Conservation (phyloP, 352 stramenopile species). For the Phytophthora brassicae region DNA sequence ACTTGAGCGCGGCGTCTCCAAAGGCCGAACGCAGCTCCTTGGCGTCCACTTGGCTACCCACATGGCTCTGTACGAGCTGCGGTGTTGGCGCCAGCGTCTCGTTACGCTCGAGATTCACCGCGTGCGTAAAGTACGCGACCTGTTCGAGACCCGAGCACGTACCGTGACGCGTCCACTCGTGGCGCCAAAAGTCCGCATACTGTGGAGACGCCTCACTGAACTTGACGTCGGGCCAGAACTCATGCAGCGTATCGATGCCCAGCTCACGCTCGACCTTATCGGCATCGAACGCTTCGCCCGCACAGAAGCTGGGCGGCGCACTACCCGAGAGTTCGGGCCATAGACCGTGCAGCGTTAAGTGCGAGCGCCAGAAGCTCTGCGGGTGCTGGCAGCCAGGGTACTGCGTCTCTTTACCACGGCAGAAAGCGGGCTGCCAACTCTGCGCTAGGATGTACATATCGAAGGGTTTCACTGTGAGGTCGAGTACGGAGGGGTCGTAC, state of each 20-base stretch:
- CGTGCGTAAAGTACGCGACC: constrained; percentile 81
- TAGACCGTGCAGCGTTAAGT: constrained; percentile 90
- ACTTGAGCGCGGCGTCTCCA: constrained; percentile 40
- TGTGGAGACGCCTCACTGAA: constrained; percentile 39
- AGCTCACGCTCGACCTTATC: constrained; percentile 57
- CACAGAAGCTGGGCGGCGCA: constrained; percentile 77
- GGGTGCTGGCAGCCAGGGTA: constrained; percentile 74
- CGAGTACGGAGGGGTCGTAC: constrained; percentile 33
- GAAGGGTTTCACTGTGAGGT: constrained; percentile 35
- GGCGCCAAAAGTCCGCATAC: constrained; percentile 90
- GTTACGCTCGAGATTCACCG: constrained; percentile 81
- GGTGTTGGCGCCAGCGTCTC: constrained; percentile 64
- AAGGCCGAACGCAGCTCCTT: constrained; percentile 51
- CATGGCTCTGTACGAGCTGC: constrained; percentile 55
- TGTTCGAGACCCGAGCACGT: constrained; percentile 90
- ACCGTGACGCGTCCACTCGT: constrained; percentile 94
- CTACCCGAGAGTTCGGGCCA: constrained; percentile 80
- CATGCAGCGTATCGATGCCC: constrained; percentile 67
- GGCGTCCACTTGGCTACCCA: constrained; percentile 52
- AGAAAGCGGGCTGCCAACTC: constrained; percentile 91
- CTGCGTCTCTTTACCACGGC: constrained; percentile 47
- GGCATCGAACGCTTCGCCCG: constrained; percentile 70
- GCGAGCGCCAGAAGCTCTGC: constrained; percentile 72
- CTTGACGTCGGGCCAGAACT: constrained; percentile 91
- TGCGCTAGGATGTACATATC: constrained; percentile 92